These are phyloP conservation scores for Exophiala alcalophila DNA, from an alignment of 2,329 filamentous ascomycete species.

Conservation along the genomic window DNA sequence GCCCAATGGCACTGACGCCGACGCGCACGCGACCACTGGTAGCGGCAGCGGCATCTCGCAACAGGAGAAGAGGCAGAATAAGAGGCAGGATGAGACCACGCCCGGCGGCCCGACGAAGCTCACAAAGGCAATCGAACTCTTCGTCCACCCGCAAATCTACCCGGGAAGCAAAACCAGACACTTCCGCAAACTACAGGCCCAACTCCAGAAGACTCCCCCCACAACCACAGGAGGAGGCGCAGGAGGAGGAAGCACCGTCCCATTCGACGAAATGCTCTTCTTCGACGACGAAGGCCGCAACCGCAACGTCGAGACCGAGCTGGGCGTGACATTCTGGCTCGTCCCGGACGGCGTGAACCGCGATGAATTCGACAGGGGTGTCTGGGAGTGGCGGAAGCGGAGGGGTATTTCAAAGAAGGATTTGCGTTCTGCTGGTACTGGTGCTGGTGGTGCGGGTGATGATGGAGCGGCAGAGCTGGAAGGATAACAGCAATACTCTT, in stretches of 20 bases:
- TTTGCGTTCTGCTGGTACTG: background rate
- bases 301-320: conserved; percentile 66
- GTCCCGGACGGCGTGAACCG: conserved; percentile 75
- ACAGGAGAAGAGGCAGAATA: conserved; percentile 31
- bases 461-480: conserved; percentile 3
- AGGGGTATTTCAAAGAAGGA: conserved; percentile 49
- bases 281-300: conserved; percentile 93
- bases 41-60: background rate
- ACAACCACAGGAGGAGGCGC: too few species aligned
- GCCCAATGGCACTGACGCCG: conserved; percentile 41
- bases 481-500: conserved; percentile 1
- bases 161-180: conserved; percentile 82
- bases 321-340: conserved; percentile 82
- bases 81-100: conserved; percentile 35
- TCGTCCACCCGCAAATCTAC: conserved; percentile 60
- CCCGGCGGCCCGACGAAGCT: conserved; percentile 61
- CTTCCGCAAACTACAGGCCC: conserved; percentile 69
- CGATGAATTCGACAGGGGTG: conserved; percentile 73
- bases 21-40: too few species aligned
- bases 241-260: conserved; percentile 50
- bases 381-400: conserved; percentile 75
- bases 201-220: conserved; percentile 1
- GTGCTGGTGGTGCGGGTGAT: background rate
- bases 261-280: conserved; percentile 84
- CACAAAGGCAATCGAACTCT: conserved; percentile 49